Base-by-base conservation (phyloP, 2,329 filamentous ascomycete species). In the Colletotrichum spaethianum region DNA sequence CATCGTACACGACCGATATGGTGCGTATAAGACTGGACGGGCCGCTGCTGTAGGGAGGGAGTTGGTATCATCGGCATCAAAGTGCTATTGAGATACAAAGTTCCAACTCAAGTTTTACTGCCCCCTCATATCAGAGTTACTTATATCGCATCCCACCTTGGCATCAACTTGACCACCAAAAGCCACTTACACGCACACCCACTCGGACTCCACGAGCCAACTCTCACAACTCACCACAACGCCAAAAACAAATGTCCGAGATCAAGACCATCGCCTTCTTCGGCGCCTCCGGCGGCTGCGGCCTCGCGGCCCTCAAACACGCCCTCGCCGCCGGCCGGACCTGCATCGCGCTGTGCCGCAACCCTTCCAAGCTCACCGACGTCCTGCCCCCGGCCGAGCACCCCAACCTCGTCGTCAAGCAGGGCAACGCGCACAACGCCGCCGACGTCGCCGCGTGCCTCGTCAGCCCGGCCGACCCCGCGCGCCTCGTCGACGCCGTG, bases 271-370 rank as follows among this genome's bases (percentile, higher is more conserved):
- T 82, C 42, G 79, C 80, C 60, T 80, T 85, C 77, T 81, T 86
- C 74, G 85, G 85, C 72, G 81, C 83, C 72, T 85, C 84, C 5
- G 81, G 79, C 55, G 85, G 84, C 65, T 82, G 79, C 72, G 82
- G 82, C 55, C 79, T 83, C 73, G 75, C 80, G 20, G 77, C 80
- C 28, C 83, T 86, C 70, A 78, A 79, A 31, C 77, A 76, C 57
- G 77, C 80, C 50, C 77, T 86, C 36, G 76, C 77, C 48, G 78
- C 78, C n/a, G 82, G 81, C 55, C 78, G 82, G 76, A 78, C 76
- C 40, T 85, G 83, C 78, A 77, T 81, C 67, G 83, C 80, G 72
- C 80, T 86, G 48, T 82, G 78, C 75, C 83, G 84, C 73, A 82
- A 76, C 18, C 82, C 84, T 20, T 75, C 78, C 53, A 86, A 86